Percentiles rank a stretch among this genome's conserved stretches.
These are phyloP conservation scores for Gentiana dahurica DNA, from an alignment of 257 asterid species.

Conservation along the genomic window DNA sequence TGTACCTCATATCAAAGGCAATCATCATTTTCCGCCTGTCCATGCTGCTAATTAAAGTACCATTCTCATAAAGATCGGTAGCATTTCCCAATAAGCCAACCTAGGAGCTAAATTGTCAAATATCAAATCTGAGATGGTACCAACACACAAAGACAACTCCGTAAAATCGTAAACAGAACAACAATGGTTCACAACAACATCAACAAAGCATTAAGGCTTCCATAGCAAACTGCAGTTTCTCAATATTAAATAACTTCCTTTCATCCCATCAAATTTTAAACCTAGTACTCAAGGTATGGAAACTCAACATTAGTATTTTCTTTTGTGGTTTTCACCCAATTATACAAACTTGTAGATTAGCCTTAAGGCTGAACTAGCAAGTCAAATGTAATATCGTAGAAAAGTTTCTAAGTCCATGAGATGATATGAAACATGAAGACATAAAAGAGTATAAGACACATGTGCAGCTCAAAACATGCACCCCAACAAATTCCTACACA, in stretches of 20 bases:
- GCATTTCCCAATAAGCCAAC: constrained; percentile 96
- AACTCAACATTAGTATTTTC: too few species aligned
- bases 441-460: background rate
- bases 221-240: too few species aligned
- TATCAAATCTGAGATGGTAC: background rate
- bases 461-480: background rate
- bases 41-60: constrained; percentile 27
- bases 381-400: background rate
- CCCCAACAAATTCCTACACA: background rate
- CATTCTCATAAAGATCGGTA: constrained; percentile 57
- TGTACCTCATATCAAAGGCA: constrained; percentile 93
- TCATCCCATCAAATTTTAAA: too few species aligned
- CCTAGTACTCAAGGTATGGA: too few species aligned
- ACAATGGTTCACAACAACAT: too few species aligned
- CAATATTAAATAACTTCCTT: too few species aligned
- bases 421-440: background rate
- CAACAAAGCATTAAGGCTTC: too few species aligned
- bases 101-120: constrained; percentile 26
- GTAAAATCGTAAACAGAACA: too few species aligned
- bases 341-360: too few species aligned
- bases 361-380: background rate
- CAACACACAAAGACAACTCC: background rate
- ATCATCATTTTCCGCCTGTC: constrained; percentile 87
- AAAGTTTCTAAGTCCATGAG: background rate
- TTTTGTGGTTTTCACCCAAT: too few species aligned